Evolutionary conservation across 441 rosid species (phyloP).

Genomic region (Omphalea diandra): DNA sequence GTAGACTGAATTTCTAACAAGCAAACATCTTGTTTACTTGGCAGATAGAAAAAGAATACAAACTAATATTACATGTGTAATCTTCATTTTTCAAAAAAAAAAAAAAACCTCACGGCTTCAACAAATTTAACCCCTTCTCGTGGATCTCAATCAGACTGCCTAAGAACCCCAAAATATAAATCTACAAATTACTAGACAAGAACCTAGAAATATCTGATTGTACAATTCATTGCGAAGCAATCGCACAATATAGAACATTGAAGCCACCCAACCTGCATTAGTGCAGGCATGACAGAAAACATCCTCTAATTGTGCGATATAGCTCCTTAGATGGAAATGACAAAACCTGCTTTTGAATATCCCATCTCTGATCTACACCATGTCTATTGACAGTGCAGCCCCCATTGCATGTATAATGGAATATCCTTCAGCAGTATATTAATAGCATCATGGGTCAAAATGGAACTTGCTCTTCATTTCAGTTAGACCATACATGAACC

Average conservation of each 20-base stretch:
- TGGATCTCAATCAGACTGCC: conserved; percentile 26
- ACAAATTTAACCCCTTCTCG: conserved; percentile 6
- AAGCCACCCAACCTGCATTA: conserved; percentile 11
- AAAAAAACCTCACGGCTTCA: neutral
- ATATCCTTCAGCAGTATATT: neutral
- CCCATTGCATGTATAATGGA: conserved; percentile 39
- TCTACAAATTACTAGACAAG: conserved; percentile 25
- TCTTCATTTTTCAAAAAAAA: no score
- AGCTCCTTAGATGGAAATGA: neutral
- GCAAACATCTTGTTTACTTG: conserved; percentile 3
- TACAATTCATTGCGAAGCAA: conserved; percentile 15
- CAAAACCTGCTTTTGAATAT: conserved; percentile 17
- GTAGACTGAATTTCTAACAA: neutral
- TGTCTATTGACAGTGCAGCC: conserved; percentile 70
- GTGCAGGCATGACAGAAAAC: conserved; percentile 1
- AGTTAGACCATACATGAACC: conserved; percentile 96
- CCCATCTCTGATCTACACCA: conserved; percentile 86
- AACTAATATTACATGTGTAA: conserved; percentile 21
- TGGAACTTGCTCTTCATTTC: conserved; percentile 14
- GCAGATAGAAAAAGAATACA: conserved; percentile 5
- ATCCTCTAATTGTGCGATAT: neutral
- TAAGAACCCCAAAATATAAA: conserved; percentile 1
- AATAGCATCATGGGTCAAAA: neutral
- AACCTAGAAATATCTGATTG: conserved; percentile 17
- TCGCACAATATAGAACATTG: neutral